Conservation (phyloP, 1,284 basidiomycete species). For the Cryptococcus floricola region DNA sequence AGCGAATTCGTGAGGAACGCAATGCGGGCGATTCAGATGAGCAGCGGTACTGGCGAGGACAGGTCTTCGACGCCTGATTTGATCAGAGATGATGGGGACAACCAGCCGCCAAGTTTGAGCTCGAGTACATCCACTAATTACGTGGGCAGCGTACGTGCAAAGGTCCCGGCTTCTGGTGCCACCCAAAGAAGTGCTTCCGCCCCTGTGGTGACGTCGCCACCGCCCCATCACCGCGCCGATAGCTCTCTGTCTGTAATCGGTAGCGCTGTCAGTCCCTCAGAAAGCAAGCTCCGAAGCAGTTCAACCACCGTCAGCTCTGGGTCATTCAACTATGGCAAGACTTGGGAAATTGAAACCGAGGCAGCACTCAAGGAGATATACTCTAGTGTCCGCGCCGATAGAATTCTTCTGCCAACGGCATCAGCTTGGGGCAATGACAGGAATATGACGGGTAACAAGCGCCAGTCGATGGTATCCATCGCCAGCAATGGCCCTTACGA, state of each 20-base stretch:
- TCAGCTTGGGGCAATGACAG: constrained; percentile 47
- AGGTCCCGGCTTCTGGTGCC: constrained; percentile 7
- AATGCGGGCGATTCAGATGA: constrained; percentile 66
- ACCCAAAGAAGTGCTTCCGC: constrained; percentile 33
- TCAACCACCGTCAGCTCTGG: constrained; percentile 32
- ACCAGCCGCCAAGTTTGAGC: constrained; percentile 29
- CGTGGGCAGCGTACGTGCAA: constrained; percentile 18
- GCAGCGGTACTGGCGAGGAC: constrained; percentile 14
- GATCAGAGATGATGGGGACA: constrained; percentile 61
- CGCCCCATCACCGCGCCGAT: constrained; percentile 6
- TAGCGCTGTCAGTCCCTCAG: not conserved
- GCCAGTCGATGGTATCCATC: constrained; percentile 27
- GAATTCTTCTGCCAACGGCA: constrained; percentile 72
- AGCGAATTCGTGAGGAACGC: constrained; percentile 91
- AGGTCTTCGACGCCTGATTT: constrained; percentile 60
- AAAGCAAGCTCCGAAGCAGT: constrained; percentile 19
- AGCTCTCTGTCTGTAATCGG: constrained; percentile 17
- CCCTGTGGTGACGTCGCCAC: constrained; percentile 16
- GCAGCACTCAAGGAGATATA: constrained; percentile 90
- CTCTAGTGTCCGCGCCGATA: constrained; percentile 79
- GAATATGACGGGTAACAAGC: constrained; percentile 46
- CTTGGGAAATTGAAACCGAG: constrained; percentile 83
- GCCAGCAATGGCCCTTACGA: constrained; percentile 17
- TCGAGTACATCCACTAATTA: constrained; percentile 21
- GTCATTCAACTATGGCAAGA: constrained; percentile 31